Percentiles rank a stretch among this genome's conserved stretches.
These are phyloP conservation scores for Malassezia sympodialis DNA, from an alignment of 1,284 basidiomycete genomes.

Conservation along the genomic window DNA sequence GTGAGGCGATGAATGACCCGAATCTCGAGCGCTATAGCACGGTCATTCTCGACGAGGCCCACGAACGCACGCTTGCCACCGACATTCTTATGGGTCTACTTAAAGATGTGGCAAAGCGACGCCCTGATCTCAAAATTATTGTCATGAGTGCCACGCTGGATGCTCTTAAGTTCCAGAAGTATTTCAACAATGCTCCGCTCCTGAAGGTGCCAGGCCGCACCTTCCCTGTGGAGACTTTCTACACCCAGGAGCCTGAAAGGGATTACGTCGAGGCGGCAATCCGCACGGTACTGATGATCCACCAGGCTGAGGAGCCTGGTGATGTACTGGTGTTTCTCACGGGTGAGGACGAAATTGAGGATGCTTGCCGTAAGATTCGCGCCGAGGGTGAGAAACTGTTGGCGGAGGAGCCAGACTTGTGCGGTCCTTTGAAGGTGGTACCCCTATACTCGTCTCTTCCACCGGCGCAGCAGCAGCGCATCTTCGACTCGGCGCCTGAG, in stretches of 20 bases:
- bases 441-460: constrained; percentile 90
- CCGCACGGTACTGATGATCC: constrained; percentile 91
- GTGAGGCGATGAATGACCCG: constrained; percentile 95
- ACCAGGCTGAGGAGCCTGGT: constrained; percentile 85
- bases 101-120: constrained; percentile 64
- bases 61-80: constrained; percentile 93
- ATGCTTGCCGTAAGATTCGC: constrained; percentile 86
- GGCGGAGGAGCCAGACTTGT: constrained; percentile 39
- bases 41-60: constrained; percentile 96
- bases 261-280: constrained; percentile 97
- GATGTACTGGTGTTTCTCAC: constrained; percentile 92
- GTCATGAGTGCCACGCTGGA: constrained; percentile 98
- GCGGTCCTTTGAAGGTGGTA: constrained; percentile 69
- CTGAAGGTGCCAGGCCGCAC: constrained; percentile 94
- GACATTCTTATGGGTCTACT: constrained; percentile 94
- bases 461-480: constrained; percentile 82
- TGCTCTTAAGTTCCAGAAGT: constrained; percentile 90
- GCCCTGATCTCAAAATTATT: constrained; percentile 87
- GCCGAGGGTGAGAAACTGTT: constrained; percentile 54
- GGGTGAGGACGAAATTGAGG: constrained; percentile 97
- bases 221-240: constrained; percentile 88
- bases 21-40: constrained; percentile 81
- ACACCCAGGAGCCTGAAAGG: constrained; percentile 86
- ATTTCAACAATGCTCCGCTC: constrained; percentile 81
- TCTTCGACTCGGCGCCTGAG: constrained; percentile 76